phyloP scores from a whole-genome alignment of 352 stramenopile species.

The Phytophthora chlamydospora region DNA sequence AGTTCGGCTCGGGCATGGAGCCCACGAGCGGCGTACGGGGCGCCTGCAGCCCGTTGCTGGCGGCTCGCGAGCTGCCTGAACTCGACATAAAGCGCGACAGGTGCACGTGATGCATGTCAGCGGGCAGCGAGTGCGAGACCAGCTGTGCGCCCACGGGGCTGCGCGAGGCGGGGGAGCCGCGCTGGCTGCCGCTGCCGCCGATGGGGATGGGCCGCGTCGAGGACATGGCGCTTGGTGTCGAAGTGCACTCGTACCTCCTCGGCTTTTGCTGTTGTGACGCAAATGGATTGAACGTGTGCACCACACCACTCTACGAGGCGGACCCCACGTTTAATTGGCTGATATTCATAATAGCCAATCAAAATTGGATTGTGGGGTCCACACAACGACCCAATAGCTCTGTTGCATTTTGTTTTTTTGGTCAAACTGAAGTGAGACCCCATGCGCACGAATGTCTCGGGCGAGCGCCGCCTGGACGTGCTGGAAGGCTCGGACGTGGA shows the following conservation, averaged over 20 bases:
- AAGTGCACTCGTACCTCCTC: conserved; percentile 13
- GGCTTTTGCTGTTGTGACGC: conserved; percentile 11
- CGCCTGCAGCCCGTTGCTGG: conserved; percentile 38
- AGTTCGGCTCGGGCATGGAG: conserved; percentile 68
- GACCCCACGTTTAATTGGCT: too few species aligned
- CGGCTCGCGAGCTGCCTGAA: conserved; percentile 24
- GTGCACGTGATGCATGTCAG: conserved; percentile 53
- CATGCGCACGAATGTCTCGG: neutral
- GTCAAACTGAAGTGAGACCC: too few species aligned
- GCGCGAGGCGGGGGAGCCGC: conserved; percentile 39
- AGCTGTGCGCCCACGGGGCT: conserved; percentile 24
- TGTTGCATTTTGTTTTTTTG: too few species aligned
- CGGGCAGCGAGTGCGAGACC: conserved; percentile 72
- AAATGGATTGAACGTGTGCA: conserved; percentile 18
- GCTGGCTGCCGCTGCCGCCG: conserved; percentile 47
- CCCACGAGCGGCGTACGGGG: conserved; percentile 62
- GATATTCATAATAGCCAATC: too few species aligned
- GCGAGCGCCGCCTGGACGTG: conserved; percentile 27
- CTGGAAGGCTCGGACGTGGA: conserved; percentile 25
- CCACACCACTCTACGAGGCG: too few species aligned
- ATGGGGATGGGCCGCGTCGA: conserved; percentile 64
- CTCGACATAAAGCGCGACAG: conserved; percentile 42
- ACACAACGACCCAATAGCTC: too few species aligned
- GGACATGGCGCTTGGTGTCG: conserved; percentile 35
- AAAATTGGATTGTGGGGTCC: too few species aligned